Evolutionary conservation across 78 protist species (phyloP).

Genomic region (Dictyostelium brefeldianum): DNA sequence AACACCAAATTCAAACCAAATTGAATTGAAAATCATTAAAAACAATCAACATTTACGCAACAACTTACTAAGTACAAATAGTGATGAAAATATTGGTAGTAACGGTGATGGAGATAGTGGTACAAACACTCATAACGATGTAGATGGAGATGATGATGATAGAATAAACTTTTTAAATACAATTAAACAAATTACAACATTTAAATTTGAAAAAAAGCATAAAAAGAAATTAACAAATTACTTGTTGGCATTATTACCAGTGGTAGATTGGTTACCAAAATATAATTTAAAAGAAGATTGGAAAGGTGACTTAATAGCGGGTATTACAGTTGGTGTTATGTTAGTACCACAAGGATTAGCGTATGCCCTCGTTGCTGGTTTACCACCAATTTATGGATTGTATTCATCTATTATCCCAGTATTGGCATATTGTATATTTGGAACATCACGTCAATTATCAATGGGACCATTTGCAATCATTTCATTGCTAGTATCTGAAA

Average conservation of each 20-base stretch:
- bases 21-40: too few relatives aligned
- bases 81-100: too few relatives aligned
- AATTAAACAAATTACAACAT: slow-evolving; percentile 42
- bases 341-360: slow-evolving; percentile 87
- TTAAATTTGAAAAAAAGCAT: slow-evolving; percentile 66
- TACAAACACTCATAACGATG: neutral
- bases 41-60: too few relatives aligned
- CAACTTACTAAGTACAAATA: too few relatives aligned
- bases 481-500: slow-evolving; percentile 50
- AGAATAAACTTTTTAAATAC: slow-evolving; percentile 8
- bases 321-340: slow-evolving; percentile 87
- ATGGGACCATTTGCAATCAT: slow-evolving; percentile 91
- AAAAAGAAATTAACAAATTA: slow-evolving; percentile 40
- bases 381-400: slow-evolving; percentile 91
- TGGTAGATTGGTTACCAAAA: slow-evolving; percentile 42
- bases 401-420: slow-evolving; percentile 87
- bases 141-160: neutral
- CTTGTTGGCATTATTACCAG: slow-evolving; percentile 32
- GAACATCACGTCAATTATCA: slow-evolving; percentile 84
- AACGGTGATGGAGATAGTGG: neutral
- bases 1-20: too few relatives aligned
- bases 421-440: slow-evolving; percentile 87
- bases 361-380: slow-evolving; percentile 85
- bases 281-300: slow-evolving; percentile 18
- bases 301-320: slow-evolving; percentile 85